Evolutionary conservation across 371 early-diverging fungal genomes (phyloP).

Genomic region (Syncephalastrum sp.): DNA sequence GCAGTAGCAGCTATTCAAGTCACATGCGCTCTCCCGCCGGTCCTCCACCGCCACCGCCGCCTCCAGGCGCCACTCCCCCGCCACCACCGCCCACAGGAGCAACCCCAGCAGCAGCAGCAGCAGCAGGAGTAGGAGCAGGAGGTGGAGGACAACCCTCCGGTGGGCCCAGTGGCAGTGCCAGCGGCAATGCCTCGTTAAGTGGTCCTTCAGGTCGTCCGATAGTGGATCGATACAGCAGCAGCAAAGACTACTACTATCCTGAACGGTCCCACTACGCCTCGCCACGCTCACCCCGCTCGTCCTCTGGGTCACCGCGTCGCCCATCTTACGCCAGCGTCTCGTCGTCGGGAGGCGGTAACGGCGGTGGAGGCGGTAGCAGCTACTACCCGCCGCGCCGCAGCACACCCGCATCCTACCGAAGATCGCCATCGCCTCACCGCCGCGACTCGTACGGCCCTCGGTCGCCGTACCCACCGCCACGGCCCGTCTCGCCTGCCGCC

Average conservation of each 20-base stretch:
- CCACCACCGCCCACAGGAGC: constrained; percentile 5
- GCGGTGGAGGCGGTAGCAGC: neutral
- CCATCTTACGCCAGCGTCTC: constrained; percentile 20
- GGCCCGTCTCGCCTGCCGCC: constrained; percentile 2
- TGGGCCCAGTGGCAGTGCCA: constrained; percentile 5
- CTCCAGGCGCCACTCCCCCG: constrained; percentile 7
- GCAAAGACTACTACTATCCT: constrained; percentile 9
- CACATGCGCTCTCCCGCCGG: constrained; percentile 10
- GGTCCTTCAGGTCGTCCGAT: neutral
- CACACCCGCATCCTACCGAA: constrained; percentile 20
- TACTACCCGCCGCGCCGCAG: constrained; percentile 28
- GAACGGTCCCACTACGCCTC: constrained; percentile 20
- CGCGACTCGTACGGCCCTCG: constrained; percentile 36
- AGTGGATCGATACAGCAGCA: constrained; percentile 10
- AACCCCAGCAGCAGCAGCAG: too few species aligned
- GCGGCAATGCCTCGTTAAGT: constrained; percentile 6
- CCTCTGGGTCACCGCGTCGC: constrained; percentile 31
- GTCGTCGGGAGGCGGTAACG: too few species aligned
- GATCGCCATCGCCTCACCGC: constrained; percentile 34
- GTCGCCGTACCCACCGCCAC: constrained; percentile 8
- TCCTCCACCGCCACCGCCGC: neutral
- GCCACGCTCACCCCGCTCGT: constrained; percentile 29
- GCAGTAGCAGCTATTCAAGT: constrained; percentile 14
- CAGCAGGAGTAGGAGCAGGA: neutral
- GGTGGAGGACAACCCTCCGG: neutral